A percentile compares a stretch with the other conserved stretches of the same genome.
phyloP scores from a whole-genome alignment of 2,329 filamentous ascomycete species.

The Fusarium citri region DNA sequence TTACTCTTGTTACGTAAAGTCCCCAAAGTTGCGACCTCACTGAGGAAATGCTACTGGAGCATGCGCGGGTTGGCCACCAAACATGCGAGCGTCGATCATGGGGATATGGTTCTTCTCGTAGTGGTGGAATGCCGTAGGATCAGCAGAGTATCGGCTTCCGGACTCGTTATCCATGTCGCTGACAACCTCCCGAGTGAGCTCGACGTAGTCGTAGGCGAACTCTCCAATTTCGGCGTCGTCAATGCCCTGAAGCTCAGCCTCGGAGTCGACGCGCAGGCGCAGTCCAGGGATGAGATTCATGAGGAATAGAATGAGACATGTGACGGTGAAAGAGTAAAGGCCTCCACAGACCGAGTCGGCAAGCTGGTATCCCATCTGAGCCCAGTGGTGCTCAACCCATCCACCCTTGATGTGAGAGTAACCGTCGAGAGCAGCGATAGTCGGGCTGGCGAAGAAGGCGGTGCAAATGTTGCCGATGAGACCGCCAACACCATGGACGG shows the following conservation, averaged over 20 bases:
- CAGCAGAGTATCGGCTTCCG: constrained; percentile 57
- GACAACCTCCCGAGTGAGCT: constrained; percentile 73
- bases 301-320: constrained; percentile 81
- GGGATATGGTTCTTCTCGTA: constrained; percentile 64
- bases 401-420: constrained; percentile 75
- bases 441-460: constrained; percentile 85
- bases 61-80: constrained; percentile 47
- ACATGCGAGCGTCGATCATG: constrained; percentile 59
- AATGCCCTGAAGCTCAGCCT: constrained; percentile 85
- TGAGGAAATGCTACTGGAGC: constrained; percentile 41
- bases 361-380: constrained; percentile 85
- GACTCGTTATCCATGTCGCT: constrained; percentile 60
- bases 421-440: constrained; percentile 85
- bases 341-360: constrained; percentile 83
- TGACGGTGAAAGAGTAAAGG: constrained; percentile 81
- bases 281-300: constrained; percentile 84
- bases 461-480: constrained; percentile 83
- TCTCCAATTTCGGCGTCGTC: constrained; percentile 93
- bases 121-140: constrained; percentile 55
- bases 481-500: constrained; percentile 82
- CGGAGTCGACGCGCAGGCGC: constrained; percentile 77
- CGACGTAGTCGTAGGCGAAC: constrained; percentile 95
- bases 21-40: constrained; percentile 9
- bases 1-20: not conserved
- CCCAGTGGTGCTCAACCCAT: constrained; percentile 86